Base-by-base conservation (phyloP, 306 rosid genomes). In the Inga laurina region DNA sequence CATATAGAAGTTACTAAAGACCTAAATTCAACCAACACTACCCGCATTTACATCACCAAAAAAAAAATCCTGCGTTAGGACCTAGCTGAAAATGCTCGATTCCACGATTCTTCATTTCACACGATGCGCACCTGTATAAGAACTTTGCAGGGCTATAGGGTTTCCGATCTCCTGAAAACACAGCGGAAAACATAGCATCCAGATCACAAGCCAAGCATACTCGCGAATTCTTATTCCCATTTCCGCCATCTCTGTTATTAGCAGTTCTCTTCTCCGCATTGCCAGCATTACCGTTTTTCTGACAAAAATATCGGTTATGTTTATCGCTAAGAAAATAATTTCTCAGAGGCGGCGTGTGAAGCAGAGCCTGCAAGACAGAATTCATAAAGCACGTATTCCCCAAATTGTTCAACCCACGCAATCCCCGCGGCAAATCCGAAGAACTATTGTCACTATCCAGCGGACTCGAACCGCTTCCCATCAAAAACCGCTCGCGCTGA, bases 321-420 rank as follows among this genome's bases (percentile, higher is more conserved):
- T 91, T 86, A 76, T 93, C 97, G 75, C 98, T 91, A 85, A 95
- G 85, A 83, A 95, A 95, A 85, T 91, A 95, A 87, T 95, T 93
- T 84, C 97, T 85, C 82, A 95, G 69, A 18, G 98, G 98, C 48
- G 97, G 98, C 74, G 98, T 90, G 76, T 95, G 98, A 37, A 95
- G 93, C 87, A 95, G 86, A 41, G 98, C 98, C 67, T 95, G 98
- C 78, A 95, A 82, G 56, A 95, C 97, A 39, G 98, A 95, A 82
- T 95, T 95, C 97, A 95, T 93, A 83, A 93, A 95, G 74, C 98
- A 95, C 16, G 98, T 95, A 84, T 85, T 95, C 9, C 98, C 98
- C 78, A 93, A 46, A 75, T 95, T 95, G 90, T 95, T 95, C 81
- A 95, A 77, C 16, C 98, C 98, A 13, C 98, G 92, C 88, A 95